Conservation (phyloP, 768 basidiomycete species). For the Panaeolus cyanescens region DNA sequence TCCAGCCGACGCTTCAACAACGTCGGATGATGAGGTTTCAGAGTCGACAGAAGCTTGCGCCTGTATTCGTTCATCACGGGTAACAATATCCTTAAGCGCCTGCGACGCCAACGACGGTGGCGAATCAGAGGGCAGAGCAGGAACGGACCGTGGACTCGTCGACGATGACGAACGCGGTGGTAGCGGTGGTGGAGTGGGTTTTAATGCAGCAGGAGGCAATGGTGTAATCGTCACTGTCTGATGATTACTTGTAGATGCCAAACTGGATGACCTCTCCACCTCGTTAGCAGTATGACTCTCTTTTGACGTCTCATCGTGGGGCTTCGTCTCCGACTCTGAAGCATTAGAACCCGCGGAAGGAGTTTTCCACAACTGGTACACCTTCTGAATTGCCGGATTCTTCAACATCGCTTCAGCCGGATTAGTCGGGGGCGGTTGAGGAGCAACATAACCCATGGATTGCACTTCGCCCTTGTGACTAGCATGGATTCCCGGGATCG, state of each 20-base stretch:
- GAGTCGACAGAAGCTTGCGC: constrained; percentile 5
- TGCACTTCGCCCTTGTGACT: constrained; percentile 84
- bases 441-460: constrained; percentile 78
- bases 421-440: constrained; percentile 27
- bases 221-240: not conserved
- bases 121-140: not conserved
- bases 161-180: constrained; percentile 28
- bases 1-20: not conserved
- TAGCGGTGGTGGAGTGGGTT: constrained; percentile 30
- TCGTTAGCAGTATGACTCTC: not conserved
- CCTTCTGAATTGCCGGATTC: constrained; percentile 61
- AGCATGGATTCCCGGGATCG: constrained; percentile 85
- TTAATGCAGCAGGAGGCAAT: constrained; percentile 10
- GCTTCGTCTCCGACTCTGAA: not conserved
- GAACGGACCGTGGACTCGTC: not conserved
- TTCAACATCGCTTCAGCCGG: constrained; percentile 42
- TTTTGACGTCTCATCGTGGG: constrained; percentile 1
- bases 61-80: constrained; percentile 35
- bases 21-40: not conserved
- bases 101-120: constrained; percentile 1
- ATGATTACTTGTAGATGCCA: not conserved
- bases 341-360: not conserved
- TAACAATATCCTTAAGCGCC: constrained; percentile 39
- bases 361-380: constrained; percentile 75
- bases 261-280: not conserved